Evolutionary conservation across 441 rosid species (phyloP).

Genomic region (Bocquillonia castaneifolia): DNA sequence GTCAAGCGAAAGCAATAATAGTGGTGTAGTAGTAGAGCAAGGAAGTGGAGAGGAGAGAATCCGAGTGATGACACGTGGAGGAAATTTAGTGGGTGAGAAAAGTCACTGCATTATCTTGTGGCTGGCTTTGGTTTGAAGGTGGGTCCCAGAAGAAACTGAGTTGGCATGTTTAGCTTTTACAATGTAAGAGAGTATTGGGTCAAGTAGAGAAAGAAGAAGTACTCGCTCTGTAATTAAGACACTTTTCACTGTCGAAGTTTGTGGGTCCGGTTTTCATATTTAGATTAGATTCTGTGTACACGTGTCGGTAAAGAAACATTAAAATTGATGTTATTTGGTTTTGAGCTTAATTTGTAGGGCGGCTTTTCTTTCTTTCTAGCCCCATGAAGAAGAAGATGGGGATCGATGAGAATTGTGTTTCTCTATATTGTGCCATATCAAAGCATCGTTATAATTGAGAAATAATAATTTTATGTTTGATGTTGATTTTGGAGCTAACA

Average conservation of each 20-base stretch:
- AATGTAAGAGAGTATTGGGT: background rate
- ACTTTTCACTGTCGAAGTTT: slow-evolving; percentile 20
- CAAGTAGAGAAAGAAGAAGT: background rate
- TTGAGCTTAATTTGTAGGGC: too few species aligned
- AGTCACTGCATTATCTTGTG: slow-evolving; percentile 48
- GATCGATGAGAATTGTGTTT: too few species aligned
- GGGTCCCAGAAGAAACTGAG: slow-evolving; percentile 19
- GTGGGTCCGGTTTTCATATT: background rate
- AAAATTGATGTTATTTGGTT: background rate
- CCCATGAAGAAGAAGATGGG: too few species aligned
- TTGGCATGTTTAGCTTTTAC: slow-evolving; percentile 34
- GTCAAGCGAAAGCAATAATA: background rate
- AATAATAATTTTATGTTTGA: too few species aligned
- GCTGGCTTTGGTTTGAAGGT: slow-evolving; percentile 37
- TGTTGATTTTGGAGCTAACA: too few species aligned
- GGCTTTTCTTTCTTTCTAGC: too few species aligned
- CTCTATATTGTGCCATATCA: too few species aligned
- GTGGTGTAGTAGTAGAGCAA: background rate
- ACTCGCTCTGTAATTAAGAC: slow-evolving; percentile 20
- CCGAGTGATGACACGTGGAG: slow-evolving; percentile 39
- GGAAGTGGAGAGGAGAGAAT: slow-evolving; percentile 30
- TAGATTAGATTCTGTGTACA: slow-evolving; percentile 8
- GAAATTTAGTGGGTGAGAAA: slow-evolving; percentile 35
- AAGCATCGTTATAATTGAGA: too few species aligned
- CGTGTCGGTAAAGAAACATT: background rate